These are phyloP conservation scores for Stagonosporopsis cucurbitacearum DNA, from an alignment of 2,329 filamentous ascomycete genomes.

Conservation along the genomic window DNA sequence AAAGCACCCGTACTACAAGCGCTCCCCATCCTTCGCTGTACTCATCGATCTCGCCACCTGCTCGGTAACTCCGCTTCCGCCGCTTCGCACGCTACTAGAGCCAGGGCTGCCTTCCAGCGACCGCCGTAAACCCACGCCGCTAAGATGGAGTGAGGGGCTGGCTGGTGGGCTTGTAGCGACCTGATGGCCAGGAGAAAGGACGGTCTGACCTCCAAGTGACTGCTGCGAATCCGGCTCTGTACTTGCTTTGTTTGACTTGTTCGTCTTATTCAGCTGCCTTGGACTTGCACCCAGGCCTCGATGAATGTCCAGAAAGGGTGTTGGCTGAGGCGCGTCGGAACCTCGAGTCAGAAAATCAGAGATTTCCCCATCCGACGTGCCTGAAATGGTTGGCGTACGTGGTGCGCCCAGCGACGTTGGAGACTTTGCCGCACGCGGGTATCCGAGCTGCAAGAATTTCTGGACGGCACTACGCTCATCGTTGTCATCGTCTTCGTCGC, in stretches of 20 bases:
- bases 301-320: constrained; percentile 43
- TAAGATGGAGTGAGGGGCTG: constrained; percentile 33
- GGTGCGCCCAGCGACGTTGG: constrained; percentile 21
- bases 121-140: constrained; percentile 40
- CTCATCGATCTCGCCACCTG: constrained; percentile 42
- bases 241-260: constrained; percentile 21
- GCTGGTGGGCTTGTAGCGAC: constrained; percentile 26
- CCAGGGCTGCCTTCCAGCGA: constrained; percentile 36
- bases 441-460: constrained; percentile 43
- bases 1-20: constrained; percentile 7
- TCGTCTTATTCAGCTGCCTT: constrained; percentile 23
- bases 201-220: constrained; percentile 27
- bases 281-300: constrained; percentile 48
- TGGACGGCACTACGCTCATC: constrained; percentile 48
- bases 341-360: constrained; percentile 43
- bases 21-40: constrained; percentile 26
- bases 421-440: constrained; percentile 25
- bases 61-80: constrained; percentile 39
- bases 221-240: constrained; percentile 41
- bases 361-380: constrained; percentile 51
- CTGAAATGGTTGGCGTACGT: constrained; percentile 31
- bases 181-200: constrained; percentile 25
- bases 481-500: constrained; percentile 55
- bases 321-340: constrained; percentile 8
- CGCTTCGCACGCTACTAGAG: not conserved